Conservation (phyloP, 257 asterid species). For the Gentiana straminea region DNA sequence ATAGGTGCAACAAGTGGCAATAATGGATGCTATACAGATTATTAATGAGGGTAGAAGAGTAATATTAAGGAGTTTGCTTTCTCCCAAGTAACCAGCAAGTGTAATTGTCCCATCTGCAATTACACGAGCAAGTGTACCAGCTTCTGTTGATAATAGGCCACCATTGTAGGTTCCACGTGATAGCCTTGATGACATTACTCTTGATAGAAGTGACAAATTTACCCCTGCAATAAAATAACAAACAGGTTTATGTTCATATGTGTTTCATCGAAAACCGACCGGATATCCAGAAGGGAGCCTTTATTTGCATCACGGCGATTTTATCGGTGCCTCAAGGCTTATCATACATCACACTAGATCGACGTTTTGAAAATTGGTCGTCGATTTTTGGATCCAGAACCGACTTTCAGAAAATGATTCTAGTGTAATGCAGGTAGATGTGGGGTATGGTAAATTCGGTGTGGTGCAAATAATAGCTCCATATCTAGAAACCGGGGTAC, state of each 20-base stretch:
- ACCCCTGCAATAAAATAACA: constrained; percentile 33
- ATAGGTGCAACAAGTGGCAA: constrained; percentile 56
- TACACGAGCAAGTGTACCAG: constrained; percentile 66
- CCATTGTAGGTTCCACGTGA: constrained; percentile 62
- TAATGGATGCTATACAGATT: constrained; percentile 43
- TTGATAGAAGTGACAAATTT: constrained; percentile 52
- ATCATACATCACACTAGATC: too few species aligned
- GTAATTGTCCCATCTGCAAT: constrained; percentile 60
- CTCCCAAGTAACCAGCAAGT: constrained; percentile 47
- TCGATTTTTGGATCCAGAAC: too few species aligned
- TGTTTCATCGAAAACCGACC: too few species aligned
- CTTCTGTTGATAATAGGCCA: constrained; percentile 66
- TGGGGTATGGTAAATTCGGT: too few species aligned
- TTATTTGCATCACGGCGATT: too few species aligned
- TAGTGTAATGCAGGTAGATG: too few species aligned
- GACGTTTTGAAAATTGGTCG: too few species aligned
- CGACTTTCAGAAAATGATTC: too few species aligned
- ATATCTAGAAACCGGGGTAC: too few species aligned
- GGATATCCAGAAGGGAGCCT: background rate
- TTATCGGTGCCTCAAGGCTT: background rate
- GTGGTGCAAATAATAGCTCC: too few species aligned
- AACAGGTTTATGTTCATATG: too few species aligned
- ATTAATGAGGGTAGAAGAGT: constrained; percentile 51
- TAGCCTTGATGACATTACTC: constrained; percentile 69
- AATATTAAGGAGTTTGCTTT: constrained; percentile 43